Base-by-base conservation (phyloP, 805 yeast genomes). In the Yamadazyma paraphyllophila region DNA sequence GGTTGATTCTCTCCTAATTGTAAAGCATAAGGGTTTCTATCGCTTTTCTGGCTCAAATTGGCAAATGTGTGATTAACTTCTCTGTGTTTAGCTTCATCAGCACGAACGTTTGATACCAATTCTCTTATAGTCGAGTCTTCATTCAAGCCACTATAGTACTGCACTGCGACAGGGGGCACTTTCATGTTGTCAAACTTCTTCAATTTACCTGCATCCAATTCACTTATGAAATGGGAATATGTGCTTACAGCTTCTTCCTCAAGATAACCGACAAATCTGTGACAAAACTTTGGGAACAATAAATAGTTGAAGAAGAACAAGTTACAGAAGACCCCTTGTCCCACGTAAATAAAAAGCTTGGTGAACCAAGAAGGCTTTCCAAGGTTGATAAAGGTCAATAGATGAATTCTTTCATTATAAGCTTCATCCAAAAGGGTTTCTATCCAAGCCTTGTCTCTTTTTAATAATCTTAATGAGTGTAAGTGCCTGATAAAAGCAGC, bases 31-130 rank as follows among this genome's bases (percentile, higher is more conserved):
- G 91, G 91, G 57, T 85, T 85, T 55, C 88, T 73, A 59, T 85
- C 89, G 1, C 39, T 42, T 26, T 63, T 61, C 50, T 71, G 80
- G 44, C 71, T 60, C 54, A 84, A 71, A 55, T 83, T 83, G 11
- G 87, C 90, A 57, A 83, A 74, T 0, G 90, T 85, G 56, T 84
- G 91, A 64, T 84, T 85, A 25, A 85, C 90, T 57, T 85, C 91
- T 62, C 91, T 74, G 59, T 84, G 90, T 60, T 84, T 84, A 34
- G 88, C 83, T 62, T 84, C 91, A 57, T 84, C 91, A 1, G 91
- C 91, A 51, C 90, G 74, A 17, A 85, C 69, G 53, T 81, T 74
- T 47, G 74, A 71, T 39, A 85, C 67, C 58, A 85, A 71, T 51
- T 84, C 88, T 47, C 71, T 69, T 63, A 84, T 76, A 2, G 79